These are phyloP conservation scores for Pleoardoris graminearum DNA, from an alignment of 2,329 filamentous ascomycete species.

Conservation along the genomic window DNA sequence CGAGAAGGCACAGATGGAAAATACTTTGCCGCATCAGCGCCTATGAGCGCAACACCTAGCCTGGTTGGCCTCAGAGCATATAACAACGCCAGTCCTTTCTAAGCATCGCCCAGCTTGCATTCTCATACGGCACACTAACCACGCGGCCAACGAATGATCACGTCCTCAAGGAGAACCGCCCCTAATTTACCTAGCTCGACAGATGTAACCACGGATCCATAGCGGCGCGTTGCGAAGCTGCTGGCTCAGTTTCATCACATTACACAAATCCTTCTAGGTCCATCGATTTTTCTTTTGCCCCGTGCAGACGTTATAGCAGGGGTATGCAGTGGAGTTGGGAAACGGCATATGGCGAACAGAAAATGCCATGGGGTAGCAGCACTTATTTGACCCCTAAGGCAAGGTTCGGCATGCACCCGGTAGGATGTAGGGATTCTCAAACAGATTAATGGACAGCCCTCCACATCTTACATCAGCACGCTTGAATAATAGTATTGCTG, in stretches of 20 bases:
- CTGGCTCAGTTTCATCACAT: slow-evolving; percentile 7
- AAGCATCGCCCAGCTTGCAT: too few relatives aligned
- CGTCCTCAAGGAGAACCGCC: neutral
- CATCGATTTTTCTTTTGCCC: neutral
- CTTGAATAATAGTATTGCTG: slow-evolving; percentile 2
- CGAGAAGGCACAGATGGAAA: slow-evolving; percentile 6
- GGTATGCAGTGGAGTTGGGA: slow-evolving; percentile 11
- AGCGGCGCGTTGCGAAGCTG: neutral
- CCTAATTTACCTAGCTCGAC: neutral
- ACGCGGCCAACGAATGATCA: neutral
- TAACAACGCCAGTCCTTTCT: too few relatives aligned
- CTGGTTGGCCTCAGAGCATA: too few relatives aligned
- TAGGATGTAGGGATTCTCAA: slow-evolving; percentile 5
- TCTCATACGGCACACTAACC: too few relatives aligned
- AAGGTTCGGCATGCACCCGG: slow-evolving; percentile 7
- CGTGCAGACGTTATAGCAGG: slow-evolving; percentile 15
- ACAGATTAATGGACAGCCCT: slow-evolving; percentile 10
- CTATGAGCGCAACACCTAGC: neutral
- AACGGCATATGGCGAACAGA: slow-evolving; percentile 15
- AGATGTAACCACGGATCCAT: slow-evolving; percentile 12
- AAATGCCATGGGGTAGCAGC: neutral
- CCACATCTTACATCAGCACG: slow-evolving; percentile 19
- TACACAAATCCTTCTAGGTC: neutral
- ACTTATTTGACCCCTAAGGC: slow-evolving; percentile 7
- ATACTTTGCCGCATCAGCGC: slow-evolving; percentile 5